These are phyloP conservation scores for Pseudomonodictys pantanalensis DNA, from an alignment of 495 filamentous ascomycete species.

Conservation along the genomic window DNA sequence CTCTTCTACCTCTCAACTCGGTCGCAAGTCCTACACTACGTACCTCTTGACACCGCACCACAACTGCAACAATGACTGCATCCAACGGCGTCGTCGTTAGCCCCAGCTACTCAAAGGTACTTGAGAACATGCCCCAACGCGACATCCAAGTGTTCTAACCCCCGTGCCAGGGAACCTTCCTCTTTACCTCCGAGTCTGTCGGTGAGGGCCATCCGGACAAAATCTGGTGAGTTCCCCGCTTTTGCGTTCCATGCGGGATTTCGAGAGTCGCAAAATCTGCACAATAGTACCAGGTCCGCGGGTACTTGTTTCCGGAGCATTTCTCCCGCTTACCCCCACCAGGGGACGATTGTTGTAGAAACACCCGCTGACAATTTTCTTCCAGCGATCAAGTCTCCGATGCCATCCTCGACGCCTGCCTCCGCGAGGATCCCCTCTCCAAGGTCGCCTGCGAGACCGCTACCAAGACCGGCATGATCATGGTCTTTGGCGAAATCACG, in stretches of 20 bases:
- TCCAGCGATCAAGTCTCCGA: conserved; percentile 91
- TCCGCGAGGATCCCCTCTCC: conserved; percentile 88
- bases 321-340: not conserved
- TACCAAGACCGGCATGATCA: conserved; percentile 98
- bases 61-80: conserved; percentile 16
- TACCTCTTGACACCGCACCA: not conserved
- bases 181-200: conserved; percentile 99
- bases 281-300: not conserved
- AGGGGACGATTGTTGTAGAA: not conserved
- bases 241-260: not conserved
- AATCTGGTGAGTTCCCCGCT: conserved; percentile 63
- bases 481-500: conserved; percentile 99
- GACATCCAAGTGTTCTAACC: not conserved
- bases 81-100: conserved; percentile 46
- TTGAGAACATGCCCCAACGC: not conserved
- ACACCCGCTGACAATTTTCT: conserved; percentile 10
- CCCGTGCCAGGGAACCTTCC: conserved; percentile 64
- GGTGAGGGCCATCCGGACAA: conserved; percentile 98
- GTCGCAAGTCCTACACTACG: conserved; percentile 30
- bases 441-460: conserved; percentile 99
- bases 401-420: conserved; percentile 96
- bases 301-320: not conserved
- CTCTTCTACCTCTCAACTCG: conserved; percentile 18
- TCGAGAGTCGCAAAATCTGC: not conserved
- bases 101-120: conserved; percentile 47